Evolutionary conservation across 2,329 filamentous ascomycete genomes (phyloP).

Genomic region (Fusarium fujikuroi): DNA sequence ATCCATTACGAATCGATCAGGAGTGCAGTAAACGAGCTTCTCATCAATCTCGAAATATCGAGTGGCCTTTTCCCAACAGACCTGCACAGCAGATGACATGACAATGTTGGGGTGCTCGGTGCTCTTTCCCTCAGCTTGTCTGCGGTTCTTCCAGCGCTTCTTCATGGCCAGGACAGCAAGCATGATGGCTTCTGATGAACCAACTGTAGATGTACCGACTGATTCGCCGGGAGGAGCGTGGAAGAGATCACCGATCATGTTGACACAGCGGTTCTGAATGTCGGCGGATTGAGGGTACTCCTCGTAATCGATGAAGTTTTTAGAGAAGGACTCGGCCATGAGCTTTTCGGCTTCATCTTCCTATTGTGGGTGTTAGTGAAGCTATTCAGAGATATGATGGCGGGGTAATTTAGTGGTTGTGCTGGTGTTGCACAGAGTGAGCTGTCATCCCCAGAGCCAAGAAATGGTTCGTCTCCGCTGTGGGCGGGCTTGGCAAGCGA

Average conservation of each 20-base stretch:
- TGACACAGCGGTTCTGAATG: conserved; percentile 91
- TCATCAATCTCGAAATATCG: conserved; percentile 95
- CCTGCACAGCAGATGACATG: conserved; percentile 96
- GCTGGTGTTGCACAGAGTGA: not conserved
- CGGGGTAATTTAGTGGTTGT: conserved; percentile 6
- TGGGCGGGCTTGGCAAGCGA: conserved; percentile 19
- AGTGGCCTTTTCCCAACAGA: conserved; percentile 95
- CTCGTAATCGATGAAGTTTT: conserved; percentile 95
- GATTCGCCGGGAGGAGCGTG: conserved; percentile 78
- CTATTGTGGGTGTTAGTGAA: conserved; percentile 53
- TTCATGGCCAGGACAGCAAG: conserved; percentile 90
- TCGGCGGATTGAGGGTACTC: conserved; percentile 84
- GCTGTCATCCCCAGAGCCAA: conserved; percentile 27
- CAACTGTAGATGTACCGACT: conserved; percentile 88
- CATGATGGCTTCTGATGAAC: conserved; percentile 91
- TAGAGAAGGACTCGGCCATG: conserved; percentile 91
- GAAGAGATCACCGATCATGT: conserved; percentile 91
- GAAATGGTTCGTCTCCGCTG: conserved; percentile 17
- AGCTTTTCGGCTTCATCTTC: conserved; percentile 96
- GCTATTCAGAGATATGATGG: conserved; percentile 15
- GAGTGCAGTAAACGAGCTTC: conserved; percentile 76
- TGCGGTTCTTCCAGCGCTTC: conserved; percentile 89
- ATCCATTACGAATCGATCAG: conserved; percentile 71
- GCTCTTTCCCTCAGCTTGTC: conserved; percentile 84
- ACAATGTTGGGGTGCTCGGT: conserved; percentile 86